Conservation (phyloP, 164 flowering plant species). For the Brasenia schreberi region DNA sequence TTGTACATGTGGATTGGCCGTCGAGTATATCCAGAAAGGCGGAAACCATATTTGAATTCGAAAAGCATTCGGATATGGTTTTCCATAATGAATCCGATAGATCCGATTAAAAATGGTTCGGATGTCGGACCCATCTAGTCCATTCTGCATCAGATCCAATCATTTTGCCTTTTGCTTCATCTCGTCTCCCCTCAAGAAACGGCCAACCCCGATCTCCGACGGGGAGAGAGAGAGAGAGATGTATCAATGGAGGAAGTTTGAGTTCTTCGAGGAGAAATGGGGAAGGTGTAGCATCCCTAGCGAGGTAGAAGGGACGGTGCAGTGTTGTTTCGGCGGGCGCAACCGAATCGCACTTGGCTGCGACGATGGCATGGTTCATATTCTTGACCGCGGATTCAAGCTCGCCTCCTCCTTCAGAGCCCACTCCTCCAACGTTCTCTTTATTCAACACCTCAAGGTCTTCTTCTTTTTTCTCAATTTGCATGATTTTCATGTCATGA, state of each 20-base stretch:
- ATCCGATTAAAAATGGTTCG: too few relatives aligned
- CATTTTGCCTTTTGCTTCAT: too few relatives aligned
- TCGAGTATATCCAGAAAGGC: too few relatives aligned
- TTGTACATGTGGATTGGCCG: too few relatives aligned
- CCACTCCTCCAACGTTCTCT: conserved; percentile 67
- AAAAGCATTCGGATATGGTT: too few relatives aligned
- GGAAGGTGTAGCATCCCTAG: conserved; percentile 52
- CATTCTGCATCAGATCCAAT: too few relatives aligned
- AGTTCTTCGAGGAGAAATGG: conserved; percentile 89
- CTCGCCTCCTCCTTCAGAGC: conserved; percentile 64
- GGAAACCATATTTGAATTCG: too few relatives aligned
- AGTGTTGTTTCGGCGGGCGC: conserved; percentile 80
- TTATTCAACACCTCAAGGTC: conserved; percentile 95
- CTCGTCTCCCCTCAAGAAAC: too few relatives aligned
- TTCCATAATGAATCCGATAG: too few relatives aligned
- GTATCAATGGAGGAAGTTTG: conserved; percentile 98
- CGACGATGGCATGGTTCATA: conserved; percentile 54
- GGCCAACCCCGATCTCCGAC: too few relatives aligned
- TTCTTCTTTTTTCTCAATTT: neutral
- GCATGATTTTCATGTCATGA: too few relatives aligned
- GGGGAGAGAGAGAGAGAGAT: conserved; percentile 13
- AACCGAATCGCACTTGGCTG: conserved; percentile 76
- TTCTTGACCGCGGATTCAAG: conserved; percentile 88
- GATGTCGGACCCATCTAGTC: too few relatives aligned
- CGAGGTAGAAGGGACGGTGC: conserved; percentile 44